phyloP scores from a whole-genome alignment of 2,329 filamentous ascomycete species.

The Basipetospora chlamydospora region DNA sequence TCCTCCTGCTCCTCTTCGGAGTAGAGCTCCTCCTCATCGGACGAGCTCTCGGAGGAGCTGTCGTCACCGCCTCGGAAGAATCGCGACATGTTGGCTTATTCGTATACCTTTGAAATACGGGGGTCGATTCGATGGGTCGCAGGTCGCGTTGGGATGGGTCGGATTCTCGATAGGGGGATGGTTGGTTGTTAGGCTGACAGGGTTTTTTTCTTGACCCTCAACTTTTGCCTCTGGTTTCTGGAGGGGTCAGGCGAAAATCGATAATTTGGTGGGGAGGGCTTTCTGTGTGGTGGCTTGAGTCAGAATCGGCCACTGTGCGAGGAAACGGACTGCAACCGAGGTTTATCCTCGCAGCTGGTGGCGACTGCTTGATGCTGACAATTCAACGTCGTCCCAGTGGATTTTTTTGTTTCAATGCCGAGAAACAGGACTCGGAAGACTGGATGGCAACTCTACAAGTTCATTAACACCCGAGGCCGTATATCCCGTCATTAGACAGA shows the following conservation, averaged over 20 bases:
- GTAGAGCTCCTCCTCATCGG: constrained; percentile 57
- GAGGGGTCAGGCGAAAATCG: constrained; percentile 6
- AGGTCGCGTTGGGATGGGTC: no score
- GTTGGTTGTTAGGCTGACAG: not conserved
- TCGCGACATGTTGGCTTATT: constrained; percentile 56
- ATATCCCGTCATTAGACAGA: no score
- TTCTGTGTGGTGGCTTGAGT: constrained; percentile 5
- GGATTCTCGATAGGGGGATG: not conserved
- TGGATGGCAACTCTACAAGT: no score
- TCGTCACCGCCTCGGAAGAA: constrained; percentile 89
- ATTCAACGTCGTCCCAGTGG: constrained; percentile 1
- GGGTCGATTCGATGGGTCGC: no score
- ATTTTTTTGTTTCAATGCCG: no score
- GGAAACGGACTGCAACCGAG: no score
- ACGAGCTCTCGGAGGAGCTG: constrained; percentile 91
- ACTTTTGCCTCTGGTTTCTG: not conserved
- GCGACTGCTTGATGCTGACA: no score
- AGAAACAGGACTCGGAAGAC: no score
- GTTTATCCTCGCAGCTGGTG: no score
- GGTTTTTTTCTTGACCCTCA: not conserved
- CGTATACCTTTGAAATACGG: no score
- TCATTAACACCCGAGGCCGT: no score
- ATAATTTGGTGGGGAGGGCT: constrained; percentile 7
- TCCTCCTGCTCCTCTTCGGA: constrained; percentile 41
- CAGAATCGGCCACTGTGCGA: no score